A percentile compares a stretch with the other conserved stretches of the same genome.
phyloP scores from a whole-genome alignment of 805 yeast species.

The Saccharomycopsis fermentans region DNA sequence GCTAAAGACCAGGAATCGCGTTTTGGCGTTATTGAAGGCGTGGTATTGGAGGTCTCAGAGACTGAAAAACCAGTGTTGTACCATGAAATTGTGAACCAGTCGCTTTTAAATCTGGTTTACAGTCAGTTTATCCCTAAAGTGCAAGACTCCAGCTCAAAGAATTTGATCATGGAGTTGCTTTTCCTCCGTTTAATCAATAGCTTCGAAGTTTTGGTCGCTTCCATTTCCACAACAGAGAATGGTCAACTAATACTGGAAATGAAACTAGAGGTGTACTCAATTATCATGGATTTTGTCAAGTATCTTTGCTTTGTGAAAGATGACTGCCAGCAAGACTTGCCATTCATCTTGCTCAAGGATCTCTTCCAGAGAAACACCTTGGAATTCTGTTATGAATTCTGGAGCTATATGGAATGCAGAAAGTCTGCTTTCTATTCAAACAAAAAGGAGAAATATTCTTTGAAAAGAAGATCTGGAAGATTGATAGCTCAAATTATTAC shows the following conservation, averaged over 20 bases:
- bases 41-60: not conserved
- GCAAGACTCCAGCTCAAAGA: slow-evolving; percentile 10
- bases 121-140: slow-evolving; percentile 1
- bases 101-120: not conserved
- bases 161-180: slow-evolving; percentile 12
- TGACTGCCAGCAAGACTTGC: slow-evolving; percentile 12
- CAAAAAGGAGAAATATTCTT: not conserved
- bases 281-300: slow-evolving; percentile 10
- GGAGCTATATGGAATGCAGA: slow-evolving; percentile 14
- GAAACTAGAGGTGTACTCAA: slow-evolving; percentile 6
- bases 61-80: not conserved
- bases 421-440: not conserved
- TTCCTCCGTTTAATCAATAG: slow-evolving; percentile 2
- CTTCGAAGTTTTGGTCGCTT: not conserved
- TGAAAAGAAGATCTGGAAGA: slow-evolving; percentile 1
- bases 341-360: slow-evolving; percentile 10
- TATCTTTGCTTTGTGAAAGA: slow-evolving; percentile 10
- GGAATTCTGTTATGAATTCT: slow-evolving; percentile 6
- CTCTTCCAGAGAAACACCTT: slow-evolving; percentile 1
- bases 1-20: not conserved
- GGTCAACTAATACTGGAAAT: not conserved
- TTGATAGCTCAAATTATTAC: not conserved
- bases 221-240: not conserved
- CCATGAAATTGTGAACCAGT: not conserved
- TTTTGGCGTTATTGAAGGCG: not conserved